Conservation (phyloP, 2,329 filamentous ascomycete genomes). For the Ilyonectria mors-panacis region DNA sequence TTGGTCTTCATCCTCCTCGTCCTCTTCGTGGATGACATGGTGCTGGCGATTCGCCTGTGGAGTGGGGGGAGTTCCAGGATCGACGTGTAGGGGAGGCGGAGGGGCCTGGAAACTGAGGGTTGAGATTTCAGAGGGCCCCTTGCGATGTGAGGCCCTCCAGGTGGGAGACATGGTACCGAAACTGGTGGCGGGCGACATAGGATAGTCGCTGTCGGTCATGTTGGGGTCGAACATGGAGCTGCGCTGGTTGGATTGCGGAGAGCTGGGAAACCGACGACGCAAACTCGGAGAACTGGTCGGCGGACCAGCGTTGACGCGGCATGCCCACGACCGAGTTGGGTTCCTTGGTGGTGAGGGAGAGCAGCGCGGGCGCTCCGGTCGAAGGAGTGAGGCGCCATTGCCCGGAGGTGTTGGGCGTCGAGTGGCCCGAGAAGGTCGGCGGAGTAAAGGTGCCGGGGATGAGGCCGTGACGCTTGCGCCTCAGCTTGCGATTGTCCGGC, state of each 20-base stretch:
- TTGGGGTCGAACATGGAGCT: slow-evolving; percentile 86
- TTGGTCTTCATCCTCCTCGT: slow-evolving; percentile 51
- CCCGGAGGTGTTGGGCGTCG: slow-evolving; percentile 58
- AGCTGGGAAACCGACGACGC: slow-evolving; percentile 83
- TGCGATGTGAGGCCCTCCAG: slow-evolving; percentile 67
- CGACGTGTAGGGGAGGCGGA: slow-evolving; percentile 55
- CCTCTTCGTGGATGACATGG: slow-evolving; percentile 56
- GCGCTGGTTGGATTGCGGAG: slow-evolving; percentile 81
- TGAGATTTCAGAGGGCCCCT: slow-evolving; percentile 71
- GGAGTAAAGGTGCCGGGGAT: slow-evolving; percentile 75
- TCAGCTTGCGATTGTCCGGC: slow-evolving; percentile 73
- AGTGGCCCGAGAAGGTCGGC: slow-evolving; percentile 56
- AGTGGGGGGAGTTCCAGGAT: slow-evolving; percentile 49
- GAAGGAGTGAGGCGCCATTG: slow-evolving; percentile 57
- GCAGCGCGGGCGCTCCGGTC: slow-evolving; percentile 57
- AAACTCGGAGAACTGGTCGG: slow-evolving; percentile 74
- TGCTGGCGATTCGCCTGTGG: slow-evolving; percentile 38
- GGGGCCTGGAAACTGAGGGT: slow-evolving; percentile 63
- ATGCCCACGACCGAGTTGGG: slow-evolving; percentile 64
- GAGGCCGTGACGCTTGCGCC: slow-evolving; percentile 80
- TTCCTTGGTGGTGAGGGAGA: slow-evolving; percentile 63
- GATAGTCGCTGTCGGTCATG: slow-evolving; percentile 71
- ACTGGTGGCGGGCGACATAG: slow-evolving; percentile 86
- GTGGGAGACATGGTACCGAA: slow-evolving; percentile 76
- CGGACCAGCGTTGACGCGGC: slow-evolving; percentile 73